Evolutionary conservation across 495 filamentous ascomycete species (phyloP), one percentile per base, ranked within the genome.

Genomic region (Aspergillus cavernicola): DNA sequence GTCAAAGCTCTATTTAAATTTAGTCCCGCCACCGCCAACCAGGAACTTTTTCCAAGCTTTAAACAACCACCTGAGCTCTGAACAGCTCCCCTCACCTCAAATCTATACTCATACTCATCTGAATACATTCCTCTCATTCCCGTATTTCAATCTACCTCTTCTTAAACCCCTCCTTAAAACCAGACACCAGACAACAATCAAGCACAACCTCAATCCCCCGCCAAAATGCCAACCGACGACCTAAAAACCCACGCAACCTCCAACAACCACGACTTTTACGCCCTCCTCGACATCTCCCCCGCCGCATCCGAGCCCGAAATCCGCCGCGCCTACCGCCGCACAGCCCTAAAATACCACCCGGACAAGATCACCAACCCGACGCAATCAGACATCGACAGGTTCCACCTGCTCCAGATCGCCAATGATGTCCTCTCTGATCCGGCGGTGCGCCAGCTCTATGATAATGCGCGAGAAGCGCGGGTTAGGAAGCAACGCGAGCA

Each of bases 331-430:
- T 98, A 96, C 74, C 84, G 91, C 31, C 89, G 87, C 64, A 87
- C 90, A 4, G 89, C 95, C 0, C 76, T 97, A 9, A 90, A 87
- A 66, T 89, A 90, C 66, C 93, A 98, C 67, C 93, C 93, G 9
- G 92, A 95, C 76, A 87, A 86, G 70, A 80, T 86, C 62, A 67
- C 78, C 33, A 80, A 79, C 61, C 75, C 83, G 19, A 74, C 73
- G 28, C 62, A 71, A 9, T 73, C 72, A 33, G 83, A 84, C 26
- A 77, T 82, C 53, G 85, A 87, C 51, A 87, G 82, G 61, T 92
- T 90, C 65, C 84, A 90, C 59, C 74, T 84, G n/a, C 75, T 89
- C 13, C 80, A 82, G 40, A 82, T 87, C 56, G 87, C 85, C 29
- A 78, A 85, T 71, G 86, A 89, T 70, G 79, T 90, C 0, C 79